These are phyloP conservation scores for Mariannaea sp. DNA, from an alignment of 2,329 filamentous ascomycete genomes.

Conservation along the genomic window DNA sequence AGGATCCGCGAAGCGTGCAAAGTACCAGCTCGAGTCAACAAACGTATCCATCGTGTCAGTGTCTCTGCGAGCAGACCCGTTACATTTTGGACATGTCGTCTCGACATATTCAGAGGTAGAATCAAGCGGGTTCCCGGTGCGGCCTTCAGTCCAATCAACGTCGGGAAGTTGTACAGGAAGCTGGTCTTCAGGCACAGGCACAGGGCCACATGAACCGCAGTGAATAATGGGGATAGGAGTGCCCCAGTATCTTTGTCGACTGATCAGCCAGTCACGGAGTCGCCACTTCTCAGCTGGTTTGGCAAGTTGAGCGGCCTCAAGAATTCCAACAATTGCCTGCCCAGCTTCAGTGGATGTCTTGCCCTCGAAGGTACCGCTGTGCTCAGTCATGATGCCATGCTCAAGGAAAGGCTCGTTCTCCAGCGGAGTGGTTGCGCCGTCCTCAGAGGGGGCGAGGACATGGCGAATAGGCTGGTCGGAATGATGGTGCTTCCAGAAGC, in stretches of 20 bases:
- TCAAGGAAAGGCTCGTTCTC: conserved; percentile 62
- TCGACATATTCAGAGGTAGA: conserved; percentile 74
- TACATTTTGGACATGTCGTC: conserved; percentile 75
- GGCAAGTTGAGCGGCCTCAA: conserved; percentile 62
- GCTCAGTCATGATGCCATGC: conserved; percentile 69
- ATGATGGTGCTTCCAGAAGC: conserved; percentile 78
- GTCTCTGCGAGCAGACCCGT: conserved; percentile 73
- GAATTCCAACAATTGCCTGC: conserved; percentile 61
- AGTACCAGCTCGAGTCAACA: conserved; percentile 96
- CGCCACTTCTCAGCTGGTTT: conserved; percentile 74
- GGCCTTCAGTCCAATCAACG: conserved; percentile 70
- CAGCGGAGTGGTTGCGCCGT: conserved; percentile 51
- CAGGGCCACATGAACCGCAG: conserved; percentile 74
- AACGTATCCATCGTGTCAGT: conserved; percentile 98
- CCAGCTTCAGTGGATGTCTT: conserved; percentile 67
- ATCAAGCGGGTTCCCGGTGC: conserved; percentile 78
- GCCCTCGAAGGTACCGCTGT: conserved; percentile 68
- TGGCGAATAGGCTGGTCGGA: conserved; percentile 62
- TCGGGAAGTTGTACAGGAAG: conserved; percentile 77
- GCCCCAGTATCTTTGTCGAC: conserved; percentile 92
- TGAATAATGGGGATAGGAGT: conserved; percentile 89
- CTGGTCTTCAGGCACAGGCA: conserved; percentile 76
- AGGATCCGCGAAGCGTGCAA: conserved; percentile 76
- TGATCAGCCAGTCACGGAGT: conserved; percentile 87
- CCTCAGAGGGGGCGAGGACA: conserved; percentile 62